These are phyloP conservation scores for Russula sp. DNA, from an alignment of 768 basidiomycete species.

Conservation along the genomic window DNA sequence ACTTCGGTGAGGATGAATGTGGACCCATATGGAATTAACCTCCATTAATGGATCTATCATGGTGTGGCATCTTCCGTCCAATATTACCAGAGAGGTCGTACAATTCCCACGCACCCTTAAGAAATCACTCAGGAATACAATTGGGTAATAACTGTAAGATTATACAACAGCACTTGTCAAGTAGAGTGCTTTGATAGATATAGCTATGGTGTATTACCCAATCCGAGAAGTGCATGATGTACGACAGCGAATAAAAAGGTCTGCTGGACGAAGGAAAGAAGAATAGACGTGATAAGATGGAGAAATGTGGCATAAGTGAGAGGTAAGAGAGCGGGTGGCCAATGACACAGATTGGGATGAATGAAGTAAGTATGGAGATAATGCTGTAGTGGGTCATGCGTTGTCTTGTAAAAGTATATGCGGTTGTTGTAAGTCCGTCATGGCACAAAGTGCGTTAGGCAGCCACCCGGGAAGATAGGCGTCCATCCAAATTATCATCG, in stretches of 20 bases:
- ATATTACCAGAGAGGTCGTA: not conserved
- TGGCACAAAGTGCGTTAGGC: not conserved
- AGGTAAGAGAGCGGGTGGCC: not conserved
- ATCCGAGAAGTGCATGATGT: constrained; percentile 5
- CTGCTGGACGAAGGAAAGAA: not conserved
- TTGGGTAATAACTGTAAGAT: not conserved
- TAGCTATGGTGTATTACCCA: constrained; percentile 9
- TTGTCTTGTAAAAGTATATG: constrained; percentile 23
- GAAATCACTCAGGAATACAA: not conserved
- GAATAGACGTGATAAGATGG: constrained; percentile 4
- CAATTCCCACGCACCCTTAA: not conserved
- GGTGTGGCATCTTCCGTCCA: not conserved
- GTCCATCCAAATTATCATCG: constrained; percentile 11
- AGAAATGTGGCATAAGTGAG: not conserved
- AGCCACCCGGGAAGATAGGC: not conserved
- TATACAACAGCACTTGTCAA: constrained; percentile 16
- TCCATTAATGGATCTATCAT: not conserved
- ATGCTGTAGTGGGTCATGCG: constrained; percentile 12
- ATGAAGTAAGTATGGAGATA: constrained; percentile 16
- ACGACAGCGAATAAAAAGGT: constrained; percentile 10
- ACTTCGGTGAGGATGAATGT: not conserved
- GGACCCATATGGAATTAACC: not conserved
- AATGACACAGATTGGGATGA: constrained; percentile 12
- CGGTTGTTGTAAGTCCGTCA: constrained; percentile 11
- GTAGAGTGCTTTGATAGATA: constrained; percentile 18